A percentile compares a stretch with the other conserved stretches of the same genome.
Conservation (phyloP, 495 filamentous ascomycete species). For the Neurospora sp. region DNA sequence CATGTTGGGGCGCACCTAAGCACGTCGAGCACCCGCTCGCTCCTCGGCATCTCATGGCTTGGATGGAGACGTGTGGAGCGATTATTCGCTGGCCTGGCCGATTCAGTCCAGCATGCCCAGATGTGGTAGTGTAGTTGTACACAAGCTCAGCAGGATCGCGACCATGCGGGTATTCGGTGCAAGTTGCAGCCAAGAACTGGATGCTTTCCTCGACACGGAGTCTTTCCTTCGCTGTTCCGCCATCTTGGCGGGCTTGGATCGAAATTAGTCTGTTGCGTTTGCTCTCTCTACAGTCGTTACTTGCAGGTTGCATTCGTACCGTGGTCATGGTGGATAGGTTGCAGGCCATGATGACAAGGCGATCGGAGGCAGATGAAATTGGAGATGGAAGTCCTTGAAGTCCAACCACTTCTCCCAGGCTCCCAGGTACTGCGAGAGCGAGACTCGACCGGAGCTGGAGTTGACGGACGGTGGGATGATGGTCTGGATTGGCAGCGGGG, state of each 20-base stretch:
- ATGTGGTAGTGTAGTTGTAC: background rate
- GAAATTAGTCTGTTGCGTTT: background rate
- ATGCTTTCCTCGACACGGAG: background rate
- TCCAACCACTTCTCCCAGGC: background rate
- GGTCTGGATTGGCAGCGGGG: background rate
- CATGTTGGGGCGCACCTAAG: background rate
- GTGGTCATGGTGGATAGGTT: background rate
- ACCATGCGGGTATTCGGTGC: background rate
- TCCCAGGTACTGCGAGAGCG: background rate
- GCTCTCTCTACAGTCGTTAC: background rate
- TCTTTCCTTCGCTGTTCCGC: background rate
- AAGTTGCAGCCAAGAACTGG: background rate
- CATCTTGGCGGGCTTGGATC: background rate
- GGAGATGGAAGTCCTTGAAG: background rate
- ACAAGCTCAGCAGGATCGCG: background rate
- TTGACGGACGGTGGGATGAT: background rate
- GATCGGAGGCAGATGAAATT: background rate
- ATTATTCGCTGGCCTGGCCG: conserved; percentile 12
- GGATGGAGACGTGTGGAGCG: conserved; percentile 17
- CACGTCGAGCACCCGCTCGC: background rate
- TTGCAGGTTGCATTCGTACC: background rate
- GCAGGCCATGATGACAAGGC: background rate
- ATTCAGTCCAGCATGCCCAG: background rate
- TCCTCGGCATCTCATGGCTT: background rate
- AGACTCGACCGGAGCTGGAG: background rate